A percentile compares a stretch with the other conserved stretches of the same genome.
Evolutionary conservation across 257 asterid species (phyloP).

Genomic region (Oldenlandia corymbosa): DNA sequence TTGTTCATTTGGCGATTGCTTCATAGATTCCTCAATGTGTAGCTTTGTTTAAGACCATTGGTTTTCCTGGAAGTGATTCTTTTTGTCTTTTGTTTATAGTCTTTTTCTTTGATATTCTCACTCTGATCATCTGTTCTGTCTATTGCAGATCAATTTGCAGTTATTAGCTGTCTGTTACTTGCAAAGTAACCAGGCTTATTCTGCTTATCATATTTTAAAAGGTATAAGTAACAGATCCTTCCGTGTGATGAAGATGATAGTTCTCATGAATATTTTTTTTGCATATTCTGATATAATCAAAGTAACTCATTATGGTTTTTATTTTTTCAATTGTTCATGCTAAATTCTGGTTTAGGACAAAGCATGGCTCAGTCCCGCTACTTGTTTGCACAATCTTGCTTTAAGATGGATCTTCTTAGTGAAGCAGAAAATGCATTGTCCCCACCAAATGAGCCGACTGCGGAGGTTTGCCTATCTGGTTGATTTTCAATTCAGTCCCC

Average conservation of each 20-base stretch:
- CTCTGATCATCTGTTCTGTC: slow-evolving; percentile 19
- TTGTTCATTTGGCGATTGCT: background rate
- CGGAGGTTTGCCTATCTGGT: no score
- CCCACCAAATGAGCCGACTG: slow-evolving; percentile 58
- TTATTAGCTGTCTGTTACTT: slow-evolving; percentile 85
- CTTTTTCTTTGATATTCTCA: background rate
- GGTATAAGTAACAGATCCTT: slow-evolving; percentile 37
- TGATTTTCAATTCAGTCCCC: background rate
- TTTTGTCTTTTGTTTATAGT: background rate
- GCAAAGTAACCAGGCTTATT: slow-evolving; percentile 85
- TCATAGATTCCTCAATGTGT: background rate
- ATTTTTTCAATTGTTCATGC: slow-evolving; percentile 16
- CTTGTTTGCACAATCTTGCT: slow-evolving; percentile 92
- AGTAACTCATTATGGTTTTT: slow-evolving; percentile 15
- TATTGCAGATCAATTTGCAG: slow-evolving; percentile 74
- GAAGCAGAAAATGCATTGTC: slow-evolving; percentile 83
- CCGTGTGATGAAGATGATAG: background rate
- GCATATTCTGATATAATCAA: slow-evolving; percentile 1
- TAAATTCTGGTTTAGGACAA: slow-evolving; percentile 62
- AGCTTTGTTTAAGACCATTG: background rate
- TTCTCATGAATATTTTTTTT: background rate
- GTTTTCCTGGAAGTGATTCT: background rate
- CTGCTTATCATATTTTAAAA: slow-evolving; percentile 78
- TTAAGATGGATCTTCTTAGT: slow-evolving; percentile 80
- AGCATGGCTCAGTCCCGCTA: slow-evolving; percentile 80